Conservation (phyloP, 2,329 filamentous ascomycete species). For the Sporothrix pseudoabietina region DNA sequence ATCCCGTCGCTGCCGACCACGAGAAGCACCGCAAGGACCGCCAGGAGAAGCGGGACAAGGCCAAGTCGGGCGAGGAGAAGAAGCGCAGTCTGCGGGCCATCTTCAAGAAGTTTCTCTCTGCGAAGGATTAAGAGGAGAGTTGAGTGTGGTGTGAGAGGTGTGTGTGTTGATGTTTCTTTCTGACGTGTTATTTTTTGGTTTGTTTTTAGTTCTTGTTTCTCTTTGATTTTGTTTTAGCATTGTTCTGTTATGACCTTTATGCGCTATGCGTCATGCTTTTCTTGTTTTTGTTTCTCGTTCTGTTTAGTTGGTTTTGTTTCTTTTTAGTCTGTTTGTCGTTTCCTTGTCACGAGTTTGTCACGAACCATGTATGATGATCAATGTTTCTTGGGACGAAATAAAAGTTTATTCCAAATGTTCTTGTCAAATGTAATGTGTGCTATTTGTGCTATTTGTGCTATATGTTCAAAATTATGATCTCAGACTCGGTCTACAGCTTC, state of each 20-base stretch:
- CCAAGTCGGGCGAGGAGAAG: conserved; percentile 31
- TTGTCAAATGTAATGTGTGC: background rate
- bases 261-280: background rate
- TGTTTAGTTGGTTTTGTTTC: background rate
- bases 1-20: conserved; percentile 3
- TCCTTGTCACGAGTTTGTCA: conserved; percentile 3
- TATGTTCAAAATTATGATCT: background rate
- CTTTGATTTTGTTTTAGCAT: background rate
- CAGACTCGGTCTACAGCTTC: background rate
- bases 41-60: conserved; percentile 34
- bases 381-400: background rate
- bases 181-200: background rate
- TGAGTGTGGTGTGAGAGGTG: too few relatives aligned
- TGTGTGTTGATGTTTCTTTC: background rate
- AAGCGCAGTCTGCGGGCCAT: conserved; percentile 33
- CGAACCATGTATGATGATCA: conserved; percentile 22
- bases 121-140: background rate
- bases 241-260: background rate
- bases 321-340: background rate
- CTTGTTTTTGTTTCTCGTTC: background rate
- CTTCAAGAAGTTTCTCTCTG: conserved; percentile 33
- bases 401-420: background rate
- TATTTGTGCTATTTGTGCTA: background rate
- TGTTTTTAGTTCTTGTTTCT: background rate
- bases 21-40: conserved; percentile 35